Evolutionary conservation across 257 asterid genomes (phyloP).

Genomic region (Ophiorrhiza pumila): DNA sequence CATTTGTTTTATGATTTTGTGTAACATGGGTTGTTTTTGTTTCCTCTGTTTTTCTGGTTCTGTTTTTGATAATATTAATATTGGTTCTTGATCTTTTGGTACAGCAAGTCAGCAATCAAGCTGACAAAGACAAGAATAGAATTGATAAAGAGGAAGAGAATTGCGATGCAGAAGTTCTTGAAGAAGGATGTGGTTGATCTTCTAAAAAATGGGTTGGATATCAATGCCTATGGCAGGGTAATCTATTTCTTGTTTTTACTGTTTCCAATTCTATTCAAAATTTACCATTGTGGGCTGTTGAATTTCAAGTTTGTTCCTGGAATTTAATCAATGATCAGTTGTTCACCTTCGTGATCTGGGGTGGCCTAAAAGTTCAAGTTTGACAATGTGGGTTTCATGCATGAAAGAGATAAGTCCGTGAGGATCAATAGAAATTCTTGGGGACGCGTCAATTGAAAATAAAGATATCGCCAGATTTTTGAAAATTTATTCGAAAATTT

Average conservation of each 20-base stretch:
- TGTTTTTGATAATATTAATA: not conserved
- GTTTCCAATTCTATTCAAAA: not conserved
- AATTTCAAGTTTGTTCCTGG: not conserved
- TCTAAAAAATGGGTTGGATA: constrained; percentile 55
- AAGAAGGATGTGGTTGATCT: constrained; percentile 74
- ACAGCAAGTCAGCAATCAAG: constrained; percentile 69
- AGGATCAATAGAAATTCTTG: too few relatives aligned
- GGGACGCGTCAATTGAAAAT: not conserved
- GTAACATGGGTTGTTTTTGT: not conserved
- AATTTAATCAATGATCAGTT: not conserved
- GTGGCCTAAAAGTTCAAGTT: not conserved
- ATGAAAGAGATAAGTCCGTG: too few relatives aligned
- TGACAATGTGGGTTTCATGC: not conserved
- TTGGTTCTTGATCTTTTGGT: constrained; percentile 13
- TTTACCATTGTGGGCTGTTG: constrained; percentile 2
- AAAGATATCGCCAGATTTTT: not conserved
- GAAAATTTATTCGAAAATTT: not conserved
- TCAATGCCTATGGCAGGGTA: constrained; percentile 77
- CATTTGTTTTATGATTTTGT: not conserved
- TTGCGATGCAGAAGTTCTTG: constrained; percentile 69
- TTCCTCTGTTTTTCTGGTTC: not conserved
- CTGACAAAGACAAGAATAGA: constrained; percentile 57
- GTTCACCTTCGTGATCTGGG: not conserved
- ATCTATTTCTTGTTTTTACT: not conserved
- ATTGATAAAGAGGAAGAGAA: constrained; percentile 62